These are phyloP conservation scores for Coemansia sp. DNA, from an alignment of 192 early-diverging fungal genomes.

Conservation along the genomic window DNA sequence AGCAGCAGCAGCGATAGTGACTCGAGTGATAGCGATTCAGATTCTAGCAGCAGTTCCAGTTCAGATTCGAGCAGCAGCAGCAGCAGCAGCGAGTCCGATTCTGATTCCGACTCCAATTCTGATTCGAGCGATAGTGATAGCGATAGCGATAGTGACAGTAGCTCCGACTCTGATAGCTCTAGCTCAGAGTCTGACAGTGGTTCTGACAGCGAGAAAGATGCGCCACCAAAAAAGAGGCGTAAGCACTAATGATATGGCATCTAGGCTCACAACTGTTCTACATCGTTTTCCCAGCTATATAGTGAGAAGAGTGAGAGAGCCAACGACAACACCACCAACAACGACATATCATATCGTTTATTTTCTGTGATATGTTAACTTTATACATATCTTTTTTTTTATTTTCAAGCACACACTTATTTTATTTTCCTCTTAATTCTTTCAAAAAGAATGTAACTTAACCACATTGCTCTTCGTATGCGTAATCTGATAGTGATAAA, in stretches of 20 bases:
- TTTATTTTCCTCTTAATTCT: not conserved
- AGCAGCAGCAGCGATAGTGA: not conserved
- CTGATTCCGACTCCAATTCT: slow-evolving; percentile 8
- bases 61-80: slow-evolving; percentile 12
- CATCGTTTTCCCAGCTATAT: not conserved
- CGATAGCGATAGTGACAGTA: slow-evolving; percentile 1
- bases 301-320: no score
- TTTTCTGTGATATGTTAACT: not conserved
- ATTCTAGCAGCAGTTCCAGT: slow-evolving; percentile 1
- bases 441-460: not conserved
- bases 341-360: not conserved
- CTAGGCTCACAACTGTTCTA: not conserved
- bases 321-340: not conserved
- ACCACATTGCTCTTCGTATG: no score
- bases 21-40: slow-evolving; percentile 4
- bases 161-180: slow-evolving; percentile 6
- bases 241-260: not conserved
- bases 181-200: slow-evolving; percentile 11
- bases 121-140: slow-evolving; percentile 6
- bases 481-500: not conserved
- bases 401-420: not conserved
- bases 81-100: not conserved
- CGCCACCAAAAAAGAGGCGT: slow-evolving; percentile 29
- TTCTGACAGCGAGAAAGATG: slow-evolving; percentile 10
- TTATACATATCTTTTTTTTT: not conserved